Percentiles rank a stretch among this genome's conserved stretches.
These are phyloP conservation scores for Yamadazyma sp. DNA, from an alignment of 805 yeast species.

Conservation along the genomic window DNA sequence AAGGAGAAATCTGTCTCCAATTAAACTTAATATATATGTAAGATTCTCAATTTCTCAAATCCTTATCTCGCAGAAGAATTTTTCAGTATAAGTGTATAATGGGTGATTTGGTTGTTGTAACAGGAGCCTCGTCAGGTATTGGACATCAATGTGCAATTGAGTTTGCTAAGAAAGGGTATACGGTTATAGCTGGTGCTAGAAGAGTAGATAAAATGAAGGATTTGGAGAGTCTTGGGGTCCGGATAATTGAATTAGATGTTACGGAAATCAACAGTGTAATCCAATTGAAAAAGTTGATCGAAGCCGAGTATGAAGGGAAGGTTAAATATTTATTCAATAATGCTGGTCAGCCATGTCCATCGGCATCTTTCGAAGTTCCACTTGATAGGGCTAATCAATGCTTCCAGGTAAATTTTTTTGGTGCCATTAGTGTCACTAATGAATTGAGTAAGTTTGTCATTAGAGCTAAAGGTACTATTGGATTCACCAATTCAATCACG, in stretches of 20 bases:
- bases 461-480: slow-evolving; percentile 31
- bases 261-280: slow-evolving; percentile 24
- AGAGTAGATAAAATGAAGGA: slow-evolving; percentile 23
- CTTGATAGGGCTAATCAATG: slow-evolving; percentile 15
- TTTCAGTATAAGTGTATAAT: no score
- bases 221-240: slow-evolving; percentile 21
- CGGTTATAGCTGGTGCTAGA: slow-evolving; percentile 32
- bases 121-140: slow-evolving; percentile 50
- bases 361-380: slow-evolving; percentile 25
- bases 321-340: slow-evolving; percentile 37
- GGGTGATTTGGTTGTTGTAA: slow-evolving; percentile 54
- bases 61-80: no score
- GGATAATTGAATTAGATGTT: slow-evolving; percentile 31
- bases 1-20: no score
- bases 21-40: no score
- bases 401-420: slow-evolving; percentile 35
- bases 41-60: no score
- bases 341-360: slow-evolving; percentile 28
- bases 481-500: slow-evolving; percentile 33
- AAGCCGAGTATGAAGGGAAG: slow-evolving; percentile 23
- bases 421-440: slow-evolving; percentile 30
- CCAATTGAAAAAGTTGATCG: slow-evolving; percentile 18
- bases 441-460: slow-evolving; percentile 28
- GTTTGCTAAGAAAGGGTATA: slow-evolving; percentile 40
- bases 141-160: slow-evolving; percentile 42